Base-by-base conservation (phyloP, 2,329 filamentous ascomycete genomes). In the Claviceps citrina region DNA sequence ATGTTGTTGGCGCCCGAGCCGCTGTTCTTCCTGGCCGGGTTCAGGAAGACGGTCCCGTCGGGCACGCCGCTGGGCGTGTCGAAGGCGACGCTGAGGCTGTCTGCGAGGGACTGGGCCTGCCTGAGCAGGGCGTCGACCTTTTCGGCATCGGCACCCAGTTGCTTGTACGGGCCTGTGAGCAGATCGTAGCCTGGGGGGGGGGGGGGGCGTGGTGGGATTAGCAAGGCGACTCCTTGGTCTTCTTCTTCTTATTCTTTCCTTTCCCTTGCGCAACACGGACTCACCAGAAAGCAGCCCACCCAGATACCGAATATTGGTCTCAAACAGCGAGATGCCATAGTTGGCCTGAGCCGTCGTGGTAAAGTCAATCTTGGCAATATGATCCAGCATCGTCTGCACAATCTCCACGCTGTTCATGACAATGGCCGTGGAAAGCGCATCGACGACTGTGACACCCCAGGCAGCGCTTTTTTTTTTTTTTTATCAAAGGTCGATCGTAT, bases 251-350 rank as follows among this genome's bases (percentile, higher is more conserved):
- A 4, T 9, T 9, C 4, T 9, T 3, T 20, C 5, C 3, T n/a
- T n/a, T 31, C 3, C n/a, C 8, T 18, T 31, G n/a, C n/a, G n/a
- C n/a, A n/a, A 33, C 22, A 10, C 3, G 16, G 15, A 36, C 49
- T 16, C 47, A 71, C 78, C 83, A 2, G 85, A 82, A 7, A 94
- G 54, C 50, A 94, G 67, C 13, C 85, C 86, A 8, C 75, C 86
- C 1, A 94, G 63, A 51, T 93, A 93, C 22, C 86, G 78, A 52
- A 94, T 93, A 0, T 84, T 94, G 0, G 84, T 93, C 60, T 94
- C 86, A 51, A 94, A 94, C 7, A 94, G 60, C 28, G 81, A 89
- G 36, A 93, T 76, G 8, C 66, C 59, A 1, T 66, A 58, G 2
- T 65, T 51, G 3, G 38, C 39, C 37, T 46, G 42, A 4, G 46